Conservation (phyloP, 2,329 filamentous ascomycete genomes). For the Xylariomycetidae sp. region DNA sequence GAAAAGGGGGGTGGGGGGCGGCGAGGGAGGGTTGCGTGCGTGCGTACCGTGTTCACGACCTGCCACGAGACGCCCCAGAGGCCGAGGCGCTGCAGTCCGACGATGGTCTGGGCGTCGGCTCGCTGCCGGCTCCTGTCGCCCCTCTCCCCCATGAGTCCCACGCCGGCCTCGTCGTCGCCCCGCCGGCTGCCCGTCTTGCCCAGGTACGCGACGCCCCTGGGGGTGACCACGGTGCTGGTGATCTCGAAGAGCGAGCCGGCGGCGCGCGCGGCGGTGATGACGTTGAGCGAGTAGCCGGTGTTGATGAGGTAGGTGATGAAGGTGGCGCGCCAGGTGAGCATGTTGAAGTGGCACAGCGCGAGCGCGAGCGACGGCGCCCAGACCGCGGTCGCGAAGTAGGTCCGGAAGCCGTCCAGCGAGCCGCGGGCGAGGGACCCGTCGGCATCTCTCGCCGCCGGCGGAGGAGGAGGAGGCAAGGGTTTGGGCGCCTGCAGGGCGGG, state of each 20-base stretch:
- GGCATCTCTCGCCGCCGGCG: not conserved
- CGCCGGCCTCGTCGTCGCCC: constrained; percentile 1
- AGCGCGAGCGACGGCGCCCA: constrained; percentile 43
- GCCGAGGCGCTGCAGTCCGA: constrained; percentile 31
- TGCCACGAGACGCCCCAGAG: constrained; percentile 37
- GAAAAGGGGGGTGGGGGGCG: too few relatives aligned
- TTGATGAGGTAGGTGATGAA: constrained; percentile 51
- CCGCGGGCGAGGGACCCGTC: not conserved
- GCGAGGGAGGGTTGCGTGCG: too few relatives aligned
- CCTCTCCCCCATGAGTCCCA: constrained; percentile 8
- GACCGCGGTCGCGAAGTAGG: constrained; percentile 32
- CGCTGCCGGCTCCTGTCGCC: constrained; percentile 10
- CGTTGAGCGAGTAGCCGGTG: constrained; percentile 38
- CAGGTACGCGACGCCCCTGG: constrained; percentile 37
- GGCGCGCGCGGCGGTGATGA: constrained; percentile 40
- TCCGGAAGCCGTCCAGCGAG: constrained; percentile 10
- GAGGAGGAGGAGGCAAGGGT: constrained; percentile 7
- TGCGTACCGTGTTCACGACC: constrained; percentile 34
- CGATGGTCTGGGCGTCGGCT: constrained; percentile 17
- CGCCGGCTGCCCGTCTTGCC: constrained; percentile 17
- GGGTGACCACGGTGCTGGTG: constrained; percentile 46
- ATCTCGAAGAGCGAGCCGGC: constrained; percentile 45
- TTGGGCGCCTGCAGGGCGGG: constrained; percentile 26
- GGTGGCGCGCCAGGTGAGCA: constrained; percentile 47
- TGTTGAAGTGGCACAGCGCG: constrained; percentile 47